Conservation (phyloP, 2,329 filamentous ascomycete genomes). For the Ascochyta koolunga region DNA sequence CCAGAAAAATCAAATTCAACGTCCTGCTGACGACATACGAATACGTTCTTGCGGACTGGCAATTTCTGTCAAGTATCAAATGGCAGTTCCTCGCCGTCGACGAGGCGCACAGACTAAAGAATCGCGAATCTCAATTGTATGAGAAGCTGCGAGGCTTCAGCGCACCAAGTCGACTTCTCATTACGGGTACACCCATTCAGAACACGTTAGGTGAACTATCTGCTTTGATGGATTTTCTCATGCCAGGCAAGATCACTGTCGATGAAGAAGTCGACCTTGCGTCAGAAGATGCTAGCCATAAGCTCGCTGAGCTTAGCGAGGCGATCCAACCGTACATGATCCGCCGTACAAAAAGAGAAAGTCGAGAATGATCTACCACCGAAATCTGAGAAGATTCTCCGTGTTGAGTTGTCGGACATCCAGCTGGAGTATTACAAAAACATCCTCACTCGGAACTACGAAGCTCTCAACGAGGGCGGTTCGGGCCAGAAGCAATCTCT, state of each 20-base stretch:
- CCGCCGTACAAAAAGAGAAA: slow-evolving; percentile 94
- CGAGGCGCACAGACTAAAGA: slow-evolving; percentile 96
- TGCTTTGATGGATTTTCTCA: slow-evolving; percentile 92
- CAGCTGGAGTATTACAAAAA: slow-evolving; percentile 99
- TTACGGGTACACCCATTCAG: slow-evolving; percentile 96
- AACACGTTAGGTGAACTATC: slow-evolving; percentile 94
- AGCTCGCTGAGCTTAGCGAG: slow-evolving; percentile 82
- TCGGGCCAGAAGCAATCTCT: slow-evolving; percentile 93
- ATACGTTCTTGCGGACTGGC: slow-evolving; percentile 85
- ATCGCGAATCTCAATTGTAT: slow-evolving; percentile 93
- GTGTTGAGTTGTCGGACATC: slow-evolving; percentile 93
- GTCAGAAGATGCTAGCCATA: slow-evolving; percentile 80
- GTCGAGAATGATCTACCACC: slow-evolving; percentile 95
- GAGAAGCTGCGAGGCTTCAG: slow-evolving; percentile 83
- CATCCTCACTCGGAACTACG: slow-evolving; percentile 94
- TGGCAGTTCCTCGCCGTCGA: slow-evolving; percentile 98
- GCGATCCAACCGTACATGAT: slow-evolving; percentile 94
- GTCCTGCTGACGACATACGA: slow-evolving; percentile 98
- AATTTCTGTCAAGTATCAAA: slow-evolving; percentile 86
- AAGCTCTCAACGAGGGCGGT: slow-evolving; percentile 87
- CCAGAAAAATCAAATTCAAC: slow-evolving; percentile 92
- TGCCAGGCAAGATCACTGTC: slow-evolving; percentile 90
- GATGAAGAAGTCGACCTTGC: slow-evolving; percentile 89
- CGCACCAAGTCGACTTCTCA: slow-evolving; percentile 85
- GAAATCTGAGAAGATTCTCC: slow-evolving; percentile 98